Evolutionary conservation across 768 basidiomycete genomes (phyloP).

Genomic region (Inosperma sp.): DNA sequence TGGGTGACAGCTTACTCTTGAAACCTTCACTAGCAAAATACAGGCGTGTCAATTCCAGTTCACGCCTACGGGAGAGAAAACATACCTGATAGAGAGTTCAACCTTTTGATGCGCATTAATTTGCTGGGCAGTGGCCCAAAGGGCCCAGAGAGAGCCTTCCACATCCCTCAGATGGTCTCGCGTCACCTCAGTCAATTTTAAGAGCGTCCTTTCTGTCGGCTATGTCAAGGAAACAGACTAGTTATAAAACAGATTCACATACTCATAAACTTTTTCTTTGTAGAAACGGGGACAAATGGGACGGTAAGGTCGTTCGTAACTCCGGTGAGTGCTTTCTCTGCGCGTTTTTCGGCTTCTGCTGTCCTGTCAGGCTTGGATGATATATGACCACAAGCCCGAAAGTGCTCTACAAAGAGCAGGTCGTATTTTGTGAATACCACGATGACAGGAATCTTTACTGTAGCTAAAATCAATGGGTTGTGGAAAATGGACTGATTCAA

Average conservation of each 20-base stretch:
- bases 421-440: slow-evolving; percentile 33
- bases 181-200: slow-evolving; percentile 9
- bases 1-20: slow-evolving; percentile 10
- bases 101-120: slow-evolving; percentile 14
- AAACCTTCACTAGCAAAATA: slow-evolving; percentile 11
- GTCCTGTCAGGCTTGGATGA: not conserved
- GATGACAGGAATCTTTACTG: slow-evolving; percentile 24
- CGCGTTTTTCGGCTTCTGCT: not conserved
- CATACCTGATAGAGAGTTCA: slow-evolving; percentile 15
- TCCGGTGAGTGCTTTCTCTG: no score
- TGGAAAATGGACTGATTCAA: not conserved
- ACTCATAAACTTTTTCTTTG: no score
- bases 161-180: not conserved
- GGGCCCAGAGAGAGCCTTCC: not conserved
- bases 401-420: slow-evolving; percentile 13
- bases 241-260: not conserved
- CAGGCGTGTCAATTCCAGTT: not conserved
- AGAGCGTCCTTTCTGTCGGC: not conserved
- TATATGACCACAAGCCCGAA: not conserved
- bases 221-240: not conserved
- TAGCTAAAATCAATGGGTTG: not conserved
- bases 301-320: no score
- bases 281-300: no score
- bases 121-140: slow-evolving; percentile 15
- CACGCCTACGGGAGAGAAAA: not conserved